Conservation (phyloP, 495 filamentous ascomycete genomes). For the Lophiostoma macrostomum region DNA sequence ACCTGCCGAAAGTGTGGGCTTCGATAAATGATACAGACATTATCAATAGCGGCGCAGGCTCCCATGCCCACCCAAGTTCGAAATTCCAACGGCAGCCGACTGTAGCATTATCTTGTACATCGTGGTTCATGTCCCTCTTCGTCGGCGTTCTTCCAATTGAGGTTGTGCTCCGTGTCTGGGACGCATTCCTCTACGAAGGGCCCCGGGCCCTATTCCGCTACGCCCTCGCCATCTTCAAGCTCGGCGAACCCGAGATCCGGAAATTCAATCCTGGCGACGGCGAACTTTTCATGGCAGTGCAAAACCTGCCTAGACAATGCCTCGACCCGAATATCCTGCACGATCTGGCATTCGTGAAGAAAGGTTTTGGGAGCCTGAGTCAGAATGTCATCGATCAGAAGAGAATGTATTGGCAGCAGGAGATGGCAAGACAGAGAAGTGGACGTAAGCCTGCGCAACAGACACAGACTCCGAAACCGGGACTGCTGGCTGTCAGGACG, state of each 20-base stretch:
- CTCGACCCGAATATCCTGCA: constrained; percentile 78
- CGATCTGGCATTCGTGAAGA: constrained; percentile 46
- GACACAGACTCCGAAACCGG: background rate
- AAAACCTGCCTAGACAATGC: constrained; percentile 77
- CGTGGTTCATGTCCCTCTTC: constrained; percentile 99
- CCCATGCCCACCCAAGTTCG: constrained; percentile 14
- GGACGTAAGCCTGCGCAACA: background rate
- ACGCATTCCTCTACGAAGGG: constrained; percentile 93
- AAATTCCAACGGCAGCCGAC: constrained; percentile 66
- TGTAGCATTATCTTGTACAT: constrained; percentile 86
- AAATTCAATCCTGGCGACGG: constrained; percentile 67
- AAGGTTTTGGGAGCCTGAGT: constrained; percentile 6
- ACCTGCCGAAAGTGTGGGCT: constrained; percentile 80
- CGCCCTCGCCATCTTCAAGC: constrained; percentile 87
- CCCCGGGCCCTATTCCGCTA: constrained; percentile 93
- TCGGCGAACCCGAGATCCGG: constrained; percentile 79
- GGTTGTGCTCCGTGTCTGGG: constrained; percentile 88
- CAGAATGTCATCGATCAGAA: constrained; percentile 22
- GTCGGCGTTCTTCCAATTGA: constrained; percentile 92
- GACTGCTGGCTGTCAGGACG: too few species aligned
- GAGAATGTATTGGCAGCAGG: constrained; percentile 9
- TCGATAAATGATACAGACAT: constrained; percentile 79
- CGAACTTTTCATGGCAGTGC: constrained; percentile 95
- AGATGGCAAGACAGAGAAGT: constrained; percentile 2
- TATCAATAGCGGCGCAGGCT: constrained; percentile 37